Evolutionary conservation across 2,329 filamentous ascomycete species (phyloP).

Genomic region (Colletotrichum sp.): DNA sequence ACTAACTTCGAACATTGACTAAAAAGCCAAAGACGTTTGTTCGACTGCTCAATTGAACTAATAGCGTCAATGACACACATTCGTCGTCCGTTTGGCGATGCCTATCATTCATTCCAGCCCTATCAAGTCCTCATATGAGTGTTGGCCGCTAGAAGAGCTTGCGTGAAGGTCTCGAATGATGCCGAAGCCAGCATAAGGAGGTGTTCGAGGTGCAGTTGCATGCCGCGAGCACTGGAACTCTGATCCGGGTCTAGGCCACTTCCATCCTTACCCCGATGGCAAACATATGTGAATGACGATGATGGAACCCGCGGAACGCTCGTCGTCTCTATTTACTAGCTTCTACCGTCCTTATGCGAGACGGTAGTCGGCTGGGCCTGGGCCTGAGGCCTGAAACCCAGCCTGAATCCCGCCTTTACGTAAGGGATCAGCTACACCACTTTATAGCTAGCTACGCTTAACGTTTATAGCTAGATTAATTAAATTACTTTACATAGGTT

Average conservation of each 20-base stretch:
- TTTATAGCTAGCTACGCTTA: too few species aligned
- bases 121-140: neutral
- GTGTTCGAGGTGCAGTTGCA: neutral
- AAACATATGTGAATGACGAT: neutral
- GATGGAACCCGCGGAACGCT: neutral
- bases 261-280: neutral
- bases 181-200: neutral
- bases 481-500: too few species aligned
- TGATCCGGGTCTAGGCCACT: neutral
- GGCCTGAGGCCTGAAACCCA: too few species aligned
- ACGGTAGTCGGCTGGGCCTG: too few species aligned
- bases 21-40: neutral
- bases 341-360: neutral
- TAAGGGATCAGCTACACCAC: too few species aligned
- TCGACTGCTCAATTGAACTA: neutral
- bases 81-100: neutral
- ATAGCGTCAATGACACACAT: neutral
- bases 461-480: too few species aligned
- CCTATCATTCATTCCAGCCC: neutral
- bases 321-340: neutral
- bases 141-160: neutral
- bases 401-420: too few species aligned
- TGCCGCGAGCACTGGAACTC: neutral
- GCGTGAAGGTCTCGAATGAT: neutral
- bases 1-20: neutral